Evolutionary conservation across 768 basidiomycete genomes (phyloP).

Genomic region (Leccinum incarnatum): DNA sequence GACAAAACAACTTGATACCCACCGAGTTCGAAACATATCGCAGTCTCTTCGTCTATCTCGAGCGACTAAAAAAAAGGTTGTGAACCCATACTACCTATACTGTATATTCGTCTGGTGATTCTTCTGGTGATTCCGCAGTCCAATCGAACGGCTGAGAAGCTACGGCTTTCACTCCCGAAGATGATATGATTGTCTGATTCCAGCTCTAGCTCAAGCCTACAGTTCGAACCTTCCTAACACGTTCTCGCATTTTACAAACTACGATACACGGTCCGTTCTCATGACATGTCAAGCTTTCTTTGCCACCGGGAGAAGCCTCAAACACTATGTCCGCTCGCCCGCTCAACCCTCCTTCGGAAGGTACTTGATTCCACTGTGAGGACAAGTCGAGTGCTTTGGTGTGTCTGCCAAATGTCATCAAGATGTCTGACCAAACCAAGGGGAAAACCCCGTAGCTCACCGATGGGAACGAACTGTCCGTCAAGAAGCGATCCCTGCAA

Average conservation of each 20-base stretch:
- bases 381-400: conserved; percentile 51
- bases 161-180: not conserved
- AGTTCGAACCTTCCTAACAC: not conserved
- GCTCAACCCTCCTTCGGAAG: conserved; percentile 42
- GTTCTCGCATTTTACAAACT: not conserved
- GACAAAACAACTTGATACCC: too few species aligned
- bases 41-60: too few species aligned
- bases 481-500: conserved; percentile 62
- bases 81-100: not conserved
- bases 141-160: not conserved
- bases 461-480: conserved; percentile 58
- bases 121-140: not conserved
- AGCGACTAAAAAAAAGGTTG: too few species aligned
- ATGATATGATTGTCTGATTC: not conserved
- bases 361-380: conserved; percentile 57
- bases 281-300: not conserved
- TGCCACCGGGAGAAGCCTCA: not conserved
- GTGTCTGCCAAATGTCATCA: conserved; percentile 42
- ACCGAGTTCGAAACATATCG: not conserved
- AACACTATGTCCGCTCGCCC: not conserved
- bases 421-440: not conserved
- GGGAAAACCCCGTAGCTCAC: conserved; percentile 33
- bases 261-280: not conserved
- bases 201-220: too few species aligned
- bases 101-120: too few species aligned